Percentiles rank a stretch among this genome's conserved stretches.
Evolutionary conservation across 164 flowering plant genomes (phyloP).

Genomic region (Platanus orientalis): DNA sequence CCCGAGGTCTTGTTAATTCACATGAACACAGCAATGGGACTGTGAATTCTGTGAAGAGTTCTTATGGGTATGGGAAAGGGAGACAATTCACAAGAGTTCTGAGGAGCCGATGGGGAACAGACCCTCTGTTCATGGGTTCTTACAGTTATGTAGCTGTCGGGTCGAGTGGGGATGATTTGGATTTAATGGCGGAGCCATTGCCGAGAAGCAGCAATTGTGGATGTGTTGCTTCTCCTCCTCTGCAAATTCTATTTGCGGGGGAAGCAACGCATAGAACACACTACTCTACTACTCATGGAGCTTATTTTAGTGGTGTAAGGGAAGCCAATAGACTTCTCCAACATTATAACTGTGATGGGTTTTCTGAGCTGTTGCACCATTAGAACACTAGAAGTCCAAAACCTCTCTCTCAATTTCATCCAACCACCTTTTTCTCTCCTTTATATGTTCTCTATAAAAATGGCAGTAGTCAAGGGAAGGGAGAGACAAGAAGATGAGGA

Average conservation of each 20-base stretch:
- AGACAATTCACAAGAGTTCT: conserved; percentile 41
- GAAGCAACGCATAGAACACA: conserved; percentile 98
- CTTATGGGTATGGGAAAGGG: conserved; percentile 6
- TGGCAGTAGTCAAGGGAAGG: conserved; percentile 4
- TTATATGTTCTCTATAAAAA: conserved; percentile 11
- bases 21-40: conserved; percentile 35
- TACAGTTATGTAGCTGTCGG: conserved; percentile 91
- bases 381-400: conserved; percentile 14
- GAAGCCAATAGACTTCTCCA: conserved; percentile 96
- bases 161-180: conserved; percentile 82
- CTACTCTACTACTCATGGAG: conserved; percentile 98
- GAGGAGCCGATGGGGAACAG: conserved; percentile 85
- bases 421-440: conserved; percentile 9
- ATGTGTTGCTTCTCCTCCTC: conserved; percentile 25
- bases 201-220: conserved; percentile 28
- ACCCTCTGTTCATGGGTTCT: conserved; percentile 94
- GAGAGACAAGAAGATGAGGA: conserved; percentile 19
- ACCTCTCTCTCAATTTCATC: conserved; percentile 13
- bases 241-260: conserved; percentile 95
- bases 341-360: conserved; percentile 50
- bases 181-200: conserved; percentile 82
- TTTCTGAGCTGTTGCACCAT: conserved; percentile 19
- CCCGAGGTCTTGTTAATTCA: conserved; percentile 9
- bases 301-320: conserved; percentile 92
- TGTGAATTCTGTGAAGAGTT: conserved; percentile 9